Evolutionary conservation across 1,139 yeast genomes (phyloP), one percentile per base, ranked within the genome.

Genomic region (Meyerozyma smithsonii): DNA sequence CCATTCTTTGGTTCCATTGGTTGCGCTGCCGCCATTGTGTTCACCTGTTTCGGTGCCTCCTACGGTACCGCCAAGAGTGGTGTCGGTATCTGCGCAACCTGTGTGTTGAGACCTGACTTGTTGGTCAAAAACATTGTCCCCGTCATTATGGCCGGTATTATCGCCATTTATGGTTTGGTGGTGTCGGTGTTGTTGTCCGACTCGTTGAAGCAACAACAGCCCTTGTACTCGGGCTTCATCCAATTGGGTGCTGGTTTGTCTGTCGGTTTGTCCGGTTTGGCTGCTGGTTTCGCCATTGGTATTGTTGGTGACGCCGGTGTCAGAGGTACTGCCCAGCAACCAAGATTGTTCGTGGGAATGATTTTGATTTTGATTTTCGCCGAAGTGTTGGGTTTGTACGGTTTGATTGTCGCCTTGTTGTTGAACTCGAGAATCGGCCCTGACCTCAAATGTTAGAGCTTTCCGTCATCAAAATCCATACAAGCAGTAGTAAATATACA

Each of bases 41-140:
- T 92, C 79, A 92, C 98, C 66, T 88, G 96, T 68, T 85, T 90
- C 59, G 99, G 99, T 74, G 97, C 99, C 54, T 92, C 97, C 41
- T 89, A 90, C 66, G 99, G 98, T 75, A 94, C 98, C 52, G 99
- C 99, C 60, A 94, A 94, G 72, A 85, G 96, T 33, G 99, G 99
- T 72, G 95, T 92, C 49, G 98, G 99, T 81, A 90, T 94, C 62
- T 89, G 97, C 74, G 98, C 96, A 62, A 89, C 97, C 53, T 87
- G 96, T 69, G 96, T 90, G 47, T 76, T 92, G 64, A 86, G 97
- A 79, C 98, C 98, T 50, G 97, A 92, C 65, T 77, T 88, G 66
- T 79, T 84, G 69, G 95, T 89, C 52, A 85, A 79, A 68, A 84
- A 81, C 66, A 81, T 86, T 59, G 94, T 94, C 50, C 98, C 98